These are phyloP conservation scores for Botrytis galanthina DNA, from an alignment of 2,329 filamentous ascomycete species.

Conservation along the genomic window DNA sequence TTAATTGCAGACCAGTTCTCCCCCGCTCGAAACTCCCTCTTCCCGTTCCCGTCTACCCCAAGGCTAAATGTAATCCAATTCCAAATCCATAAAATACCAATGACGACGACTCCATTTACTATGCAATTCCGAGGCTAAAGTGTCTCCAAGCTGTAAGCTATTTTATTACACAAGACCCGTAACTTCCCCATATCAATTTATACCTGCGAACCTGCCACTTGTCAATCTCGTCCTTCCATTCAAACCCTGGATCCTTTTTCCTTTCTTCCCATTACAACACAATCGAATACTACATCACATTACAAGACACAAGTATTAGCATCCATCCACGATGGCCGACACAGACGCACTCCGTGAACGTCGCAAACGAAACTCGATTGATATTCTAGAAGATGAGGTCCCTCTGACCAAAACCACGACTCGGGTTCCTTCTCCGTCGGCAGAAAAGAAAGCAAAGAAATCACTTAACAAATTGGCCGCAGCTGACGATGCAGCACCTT, in stretches of 20 bases:
- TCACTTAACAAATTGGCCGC: constrained; percentile 22
- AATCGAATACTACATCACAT: background rate
- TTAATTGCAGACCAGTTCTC: background rate
- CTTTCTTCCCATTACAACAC: background rate
- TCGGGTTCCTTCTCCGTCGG: background rate
- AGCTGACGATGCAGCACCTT: constrained; percentile 31
- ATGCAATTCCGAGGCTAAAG: constrained; percentile 11
- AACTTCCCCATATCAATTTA: constrained; percentile 14
- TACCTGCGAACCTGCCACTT: constrained; percentile 7
- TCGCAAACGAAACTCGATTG: background rate
- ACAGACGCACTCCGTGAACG: constrained; percentile 11
- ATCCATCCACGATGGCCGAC: constrained; percentile 7
- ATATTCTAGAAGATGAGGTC: background rate
- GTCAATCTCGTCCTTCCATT: background rate
- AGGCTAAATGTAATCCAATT: constrained; percentile 2
- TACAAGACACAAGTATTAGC: background rate
- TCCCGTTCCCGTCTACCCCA: background rate
- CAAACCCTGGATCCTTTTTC: background rate
- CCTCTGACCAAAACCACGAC: constrained; percentile 4
- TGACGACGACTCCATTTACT: constrained; percentile 2
- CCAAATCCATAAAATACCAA: constrained; percentile 1
- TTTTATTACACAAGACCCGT: background rate
- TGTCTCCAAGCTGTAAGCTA: background rate
- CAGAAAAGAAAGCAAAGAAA: constrained; percentile 13
- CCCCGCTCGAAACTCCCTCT: background rate